Evolutionary conservation across 306 rosid genomes (phyloP), one percentile per base, ranked within the genome.

Genomic region (Macrotyloma uniflorum): DNA sequence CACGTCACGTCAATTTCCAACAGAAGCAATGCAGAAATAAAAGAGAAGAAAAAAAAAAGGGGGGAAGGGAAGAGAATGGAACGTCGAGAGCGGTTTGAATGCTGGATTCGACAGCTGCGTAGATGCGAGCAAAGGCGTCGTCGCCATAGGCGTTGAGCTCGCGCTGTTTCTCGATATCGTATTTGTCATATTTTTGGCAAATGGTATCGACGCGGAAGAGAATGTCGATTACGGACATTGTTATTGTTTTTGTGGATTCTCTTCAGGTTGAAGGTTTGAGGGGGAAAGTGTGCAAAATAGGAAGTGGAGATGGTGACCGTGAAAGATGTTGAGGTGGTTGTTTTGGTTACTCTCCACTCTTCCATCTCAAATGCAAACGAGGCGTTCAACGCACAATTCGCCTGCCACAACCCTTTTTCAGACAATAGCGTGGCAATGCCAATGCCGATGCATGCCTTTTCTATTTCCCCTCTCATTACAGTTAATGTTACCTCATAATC

Each of bases 191-290:
- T 79, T 84, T 92, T 43, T 87, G 86, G 84, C 97, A 95, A 3
- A 92, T 85, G 10, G 70, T 43, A 65, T 95, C 95, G 38, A 95
- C 98, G 11, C 97, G 92, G 86, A 88, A 88, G 75, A 92, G 84
- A 78, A 95, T 63, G 53, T 95, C 96, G 43, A 90, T 86, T 0
- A 92, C 91, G 69, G 89, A 87, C 98, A 88, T 91, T 66, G 81
- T 85, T 70, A 63, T 12, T 3, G 47, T 12, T 4, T 12, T 3
- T 2, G 53, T 8, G 3, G 33, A 22, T 62, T 53, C 8, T 43
- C 28, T 53, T 67, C 80, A 16, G 32, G 15, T 42, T 26, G 64
- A 10, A n/a, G 18, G 28, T 33, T 54, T 19, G 19, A 43, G 12
- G 19, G 19, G 33, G 65, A 15, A 45, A 19, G 14, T 55, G 49